These are phyloP conservation scores for Backusella circina DNA, from an alignment of 192 early-diverging fungal genomes.

Conservation along the genomic window DNA sequence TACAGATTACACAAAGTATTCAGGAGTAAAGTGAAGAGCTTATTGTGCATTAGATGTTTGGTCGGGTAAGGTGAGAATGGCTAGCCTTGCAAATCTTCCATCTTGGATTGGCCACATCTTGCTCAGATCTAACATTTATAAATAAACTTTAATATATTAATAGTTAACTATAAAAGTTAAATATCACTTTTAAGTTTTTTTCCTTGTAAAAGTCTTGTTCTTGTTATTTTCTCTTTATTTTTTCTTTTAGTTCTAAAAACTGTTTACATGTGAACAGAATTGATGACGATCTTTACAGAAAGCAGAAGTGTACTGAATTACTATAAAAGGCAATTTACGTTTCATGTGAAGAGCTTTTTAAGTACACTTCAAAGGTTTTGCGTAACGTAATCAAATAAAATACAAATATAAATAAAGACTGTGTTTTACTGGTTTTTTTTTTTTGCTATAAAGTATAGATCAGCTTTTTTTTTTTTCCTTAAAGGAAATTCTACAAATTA, in stretches of 20 bases:
- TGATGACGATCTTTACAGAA: background rate
- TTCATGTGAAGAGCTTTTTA: background rate
- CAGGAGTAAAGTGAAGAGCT: background rate
- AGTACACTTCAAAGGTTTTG: background rate
- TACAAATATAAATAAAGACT: background rate
- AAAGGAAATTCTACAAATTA: background rate
- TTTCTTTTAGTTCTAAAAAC: background rate
- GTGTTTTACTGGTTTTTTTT: background rate
- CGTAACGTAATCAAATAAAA: background rate
- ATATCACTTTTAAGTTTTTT: background rate
- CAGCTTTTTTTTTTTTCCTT: background rate
- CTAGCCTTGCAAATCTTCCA: background rate
- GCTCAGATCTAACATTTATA: background rate
- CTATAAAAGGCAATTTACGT: background rate
- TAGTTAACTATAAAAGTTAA: background rate
- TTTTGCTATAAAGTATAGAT: background rate
- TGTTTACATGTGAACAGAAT: background rate
- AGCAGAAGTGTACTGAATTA: background rate
- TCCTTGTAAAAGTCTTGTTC: background rate
- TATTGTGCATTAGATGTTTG: background rate
- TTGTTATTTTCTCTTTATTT: background rate
- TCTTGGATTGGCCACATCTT: background rate
- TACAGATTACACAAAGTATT: slow-evolving; percentile 2
- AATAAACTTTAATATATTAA: background rate
- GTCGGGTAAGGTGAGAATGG: background rate